Conservation (phyloP, 1,284 basidiomycete species). For the Ceratobasidium sp. region DNA sequence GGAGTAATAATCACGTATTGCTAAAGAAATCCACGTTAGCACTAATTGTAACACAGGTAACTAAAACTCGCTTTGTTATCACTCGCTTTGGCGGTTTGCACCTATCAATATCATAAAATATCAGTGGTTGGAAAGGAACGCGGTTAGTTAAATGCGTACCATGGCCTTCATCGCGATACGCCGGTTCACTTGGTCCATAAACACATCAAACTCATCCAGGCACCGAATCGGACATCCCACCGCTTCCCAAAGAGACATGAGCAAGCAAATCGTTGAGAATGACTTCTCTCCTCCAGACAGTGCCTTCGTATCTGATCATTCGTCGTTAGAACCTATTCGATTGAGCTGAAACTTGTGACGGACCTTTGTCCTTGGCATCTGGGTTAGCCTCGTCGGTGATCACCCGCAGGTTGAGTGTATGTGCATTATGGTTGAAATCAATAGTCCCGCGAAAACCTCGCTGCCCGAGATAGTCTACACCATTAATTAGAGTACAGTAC, state of each 20-base stretch:
- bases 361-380: slow-evolving; percentile 42
- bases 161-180: slow-evolving; percentile 94
- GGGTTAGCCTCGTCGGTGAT: slow-evolving; percentile 51
- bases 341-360: background rate
- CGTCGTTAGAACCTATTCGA: background rate
- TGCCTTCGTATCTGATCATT: slow-evolving; percentile 75
- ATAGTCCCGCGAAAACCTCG: slow-evolving; percentile 90
- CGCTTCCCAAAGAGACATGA: too few relatives aligned
- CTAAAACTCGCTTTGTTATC: slow-evolving; percentile 66
- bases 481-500: too few relatives aligned
- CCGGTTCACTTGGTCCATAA: slow-evolving; percentile 95
- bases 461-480: slow-evolving; percentile 79
- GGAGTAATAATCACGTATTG: slow-evolving; percentile 96
- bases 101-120: slow-evolving; percentile 63
- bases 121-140: background rate
- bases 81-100: slow-evolving; percentile 87
- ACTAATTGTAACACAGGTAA: too few relatives aligned
- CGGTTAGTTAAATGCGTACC: slow-evolving; percentile 64
- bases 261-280: slow-evolving; percentile 87
- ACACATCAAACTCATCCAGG: slow-evolving; percentile 93
- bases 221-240: slow-evolving; percentile 80
- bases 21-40: slow-evolving; percentile 54
- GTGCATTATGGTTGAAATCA: slow-evolving; percentile 83
- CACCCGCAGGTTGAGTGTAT: slow-evolving; percentile 79
- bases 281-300: slow-evolving; percentile 90